A percentile compares a stretch with the other conserved stretches of the same genome.
Evolutionary conservation across 139 green algal genomes (phyloP).

Genomic region (Spirogloea muscicola): DNA sequence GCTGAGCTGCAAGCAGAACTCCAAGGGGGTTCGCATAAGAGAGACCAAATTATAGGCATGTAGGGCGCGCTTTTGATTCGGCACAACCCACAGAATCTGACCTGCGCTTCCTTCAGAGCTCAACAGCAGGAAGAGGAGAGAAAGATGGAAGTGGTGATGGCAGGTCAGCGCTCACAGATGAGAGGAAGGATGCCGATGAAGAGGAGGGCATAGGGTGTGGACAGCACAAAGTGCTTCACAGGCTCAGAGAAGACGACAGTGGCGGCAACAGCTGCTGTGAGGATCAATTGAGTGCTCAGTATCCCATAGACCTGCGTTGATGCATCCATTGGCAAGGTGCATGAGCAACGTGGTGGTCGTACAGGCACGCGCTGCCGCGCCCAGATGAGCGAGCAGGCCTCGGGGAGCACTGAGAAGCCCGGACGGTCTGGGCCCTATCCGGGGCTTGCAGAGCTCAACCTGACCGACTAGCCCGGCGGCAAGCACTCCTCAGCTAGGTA

Average conservation of each 20-base stretch:
- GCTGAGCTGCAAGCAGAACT: no score
- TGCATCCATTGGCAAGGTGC: not conserved
- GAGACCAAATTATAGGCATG: no score
- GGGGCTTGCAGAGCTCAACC: no score
- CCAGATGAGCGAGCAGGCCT: not conserved
- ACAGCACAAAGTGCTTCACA: not conserved
- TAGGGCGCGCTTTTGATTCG: no score
- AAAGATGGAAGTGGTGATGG: not conserved
- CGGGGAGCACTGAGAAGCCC: not conserved
- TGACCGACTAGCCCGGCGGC: no score
- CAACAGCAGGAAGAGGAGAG: not conserved
- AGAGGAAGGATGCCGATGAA: not conserved
- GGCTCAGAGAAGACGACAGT: conserved; percentile 38
- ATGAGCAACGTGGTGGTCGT: not conserved
- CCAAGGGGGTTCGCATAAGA: no score
- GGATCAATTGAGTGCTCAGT: conserved; percentile 52
- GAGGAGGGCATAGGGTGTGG: not conserved
- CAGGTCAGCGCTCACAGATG: conserved; percentile 35
- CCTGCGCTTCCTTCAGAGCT: no score
- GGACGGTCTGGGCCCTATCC: no score
- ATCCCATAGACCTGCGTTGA: conserved; percentile 60
- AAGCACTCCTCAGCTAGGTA: no score
- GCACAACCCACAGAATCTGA: no score
- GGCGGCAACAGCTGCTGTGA: conserved; percentile 44
- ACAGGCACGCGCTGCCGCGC: not conserved